phyloP scores from a whole-genome alignment of 2,329 filamentous ascomycete species.

The Arachnomyces sp. region DNA sequence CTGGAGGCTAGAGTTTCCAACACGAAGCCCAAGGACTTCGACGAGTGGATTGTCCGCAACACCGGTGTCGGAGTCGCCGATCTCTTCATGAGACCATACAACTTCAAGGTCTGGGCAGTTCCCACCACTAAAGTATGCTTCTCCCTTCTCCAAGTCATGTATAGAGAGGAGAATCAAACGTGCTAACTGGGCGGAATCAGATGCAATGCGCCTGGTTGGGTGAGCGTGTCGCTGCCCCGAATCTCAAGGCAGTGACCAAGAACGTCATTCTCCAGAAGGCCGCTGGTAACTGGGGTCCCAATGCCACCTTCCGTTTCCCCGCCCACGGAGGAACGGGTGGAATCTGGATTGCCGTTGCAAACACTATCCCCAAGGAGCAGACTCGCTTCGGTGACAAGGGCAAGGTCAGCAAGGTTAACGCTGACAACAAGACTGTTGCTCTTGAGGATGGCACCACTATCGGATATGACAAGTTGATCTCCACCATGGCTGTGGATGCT shows the following conservation, averaged over 20 bases:
- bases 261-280: conserved; percentile 96
- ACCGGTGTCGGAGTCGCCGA: conserved; percentile 85
- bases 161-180: not conserved
- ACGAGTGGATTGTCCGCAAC: conserved; percentile 95
- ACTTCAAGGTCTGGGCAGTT: conserved; percentile 99
- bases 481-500: conserved; percentile 91
- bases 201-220: conserved; percentile 99
- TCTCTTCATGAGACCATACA: conserved; percentile 98
- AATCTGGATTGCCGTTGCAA: conserved; percentile 96
- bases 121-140: conserved; percentile 80
- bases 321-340: conserved; percentile 91
- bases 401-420: conserved; percentile 78
- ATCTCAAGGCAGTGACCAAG: conserved; percentile 85
- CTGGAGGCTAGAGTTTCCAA: conserved; percentile 77
- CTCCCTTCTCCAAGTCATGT: not conserved
- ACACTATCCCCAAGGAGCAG: conserved; percentile 88
- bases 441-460: conserved; percentile 80
- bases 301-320: conserved; percentile 97
- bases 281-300: conserved; percentile 95
- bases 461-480: conserved; percentile 85
- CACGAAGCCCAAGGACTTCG: conserved; percentile 92
- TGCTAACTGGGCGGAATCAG: conserved; percentile 39
- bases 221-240: conserved; percentile 93
- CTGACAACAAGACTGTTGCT: conserved; percentile 72
- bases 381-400: conserved; percentile 81